Base-by-base conservation (phyloP, 805 yeast genomes). In the Wickerhamomyces pijperi region DNA sequence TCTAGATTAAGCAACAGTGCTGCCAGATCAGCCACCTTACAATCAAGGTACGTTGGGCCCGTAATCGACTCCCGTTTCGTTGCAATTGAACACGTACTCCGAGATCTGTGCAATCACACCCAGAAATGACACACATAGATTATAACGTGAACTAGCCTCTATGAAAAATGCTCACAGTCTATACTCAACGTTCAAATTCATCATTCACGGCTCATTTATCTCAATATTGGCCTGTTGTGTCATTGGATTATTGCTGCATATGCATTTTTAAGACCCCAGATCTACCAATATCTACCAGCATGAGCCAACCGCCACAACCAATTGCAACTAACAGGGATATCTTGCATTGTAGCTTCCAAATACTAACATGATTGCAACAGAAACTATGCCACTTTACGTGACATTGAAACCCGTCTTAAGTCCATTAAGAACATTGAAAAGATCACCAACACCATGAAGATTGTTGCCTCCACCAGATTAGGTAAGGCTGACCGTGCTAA, bases 361-460 rank as follows among this genome's bases (percentile, higher is more conserved):
- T 47, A 49, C 50, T 50, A 51, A 47, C 50, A 31, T 4, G n/a
- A 35, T 20, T 15, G 20, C 20, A 19, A 36, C 48, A 84, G 95
- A 82, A 80, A 79, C 73, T 90, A 86, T 73, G 98, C 98, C 58
- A 92, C 98, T 54, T 76, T 92, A 63, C 90, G 97, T 72, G 98
- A 92, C 69, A 94, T 92, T 60, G 98, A 92, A 74, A 82, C 76
- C 66, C 94, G 98, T 74, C 78, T 92, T 62, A 92, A 92, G 74
- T 86, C 97, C 50, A 92, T 92, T 65, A 92, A 90, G 75, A 92
- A 92, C 76, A 90, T 92, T 65, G 97, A 92, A 72, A 92, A 92
- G 74, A 92, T 92, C 71, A 92, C 98, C 70, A 92, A 92, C 71
- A 92, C 98, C 66, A 92, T 92, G 97, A 92, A 88, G 75, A 82